Conservation (phyloP, 2,329 filamentous ascomycete species). For the Chaetoscypha palmicola region DNA sequence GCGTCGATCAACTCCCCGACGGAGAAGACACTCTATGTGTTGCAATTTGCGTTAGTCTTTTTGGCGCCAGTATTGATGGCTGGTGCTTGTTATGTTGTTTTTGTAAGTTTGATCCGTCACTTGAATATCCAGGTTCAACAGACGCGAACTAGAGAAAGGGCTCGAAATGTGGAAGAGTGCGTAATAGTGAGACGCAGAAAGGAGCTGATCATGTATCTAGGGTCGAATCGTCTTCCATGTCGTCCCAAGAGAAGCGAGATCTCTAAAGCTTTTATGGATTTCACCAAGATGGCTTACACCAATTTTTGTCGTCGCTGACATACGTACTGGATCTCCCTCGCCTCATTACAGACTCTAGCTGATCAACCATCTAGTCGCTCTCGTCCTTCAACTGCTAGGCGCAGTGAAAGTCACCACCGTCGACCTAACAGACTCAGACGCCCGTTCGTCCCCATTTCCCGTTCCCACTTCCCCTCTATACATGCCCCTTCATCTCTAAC, state of each 20-base stretch:
- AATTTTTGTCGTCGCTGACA: slow-evolving; percentile 26
- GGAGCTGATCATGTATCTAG: slow-evolving; percentile 2
- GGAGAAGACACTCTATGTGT: slow-evolving; percentile 22
- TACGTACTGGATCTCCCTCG: slow-evolving; percentile 13
- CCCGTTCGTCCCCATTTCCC: too few relatives aligned
- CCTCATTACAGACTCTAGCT: background rate
- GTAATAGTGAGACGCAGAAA: background rate
- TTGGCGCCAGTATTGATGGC: slow-evolving; percentile 31
- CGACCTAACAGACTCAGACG: slow-evolving; percentile 28
- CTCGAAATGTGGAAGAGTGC: too few relatives aligned
- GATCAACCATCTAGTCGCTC: slow-evolving; percentile 15
- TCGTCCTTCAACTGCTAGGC: slow-evolving; percentile 22
- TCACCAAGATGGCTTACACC: slow-evolving; percentile 25
- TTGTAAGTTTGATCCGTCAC: too few relatives aligned
- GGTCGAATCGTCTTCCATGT: slow-evolving; percentile 28
- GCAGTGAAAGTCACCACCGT: slow-evolving; percentile 35
- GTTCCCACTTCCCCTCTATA: too few relatives aligned
- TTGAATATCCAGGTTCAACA: too few relatives aligned
- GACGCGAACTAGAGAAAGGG: too few relatives aligned
- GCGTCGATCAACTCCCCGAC: slow-evolving; percentile 14
- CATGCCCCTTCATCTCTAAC: too few relatives aligned
- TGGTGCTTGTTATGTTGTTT: slow-evolving; percentile 29
- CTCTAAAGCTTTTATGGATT: slow-evolving; percentile 21
- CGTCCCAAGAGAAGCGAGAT: slow-evolving; percentile 21
- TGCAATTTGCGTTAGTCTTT: slow-evolving; percentile 27